phyloP scores from a whole-genome alignment of 1,284 basidiomycete species.

The Tilletia indica region DNA sequence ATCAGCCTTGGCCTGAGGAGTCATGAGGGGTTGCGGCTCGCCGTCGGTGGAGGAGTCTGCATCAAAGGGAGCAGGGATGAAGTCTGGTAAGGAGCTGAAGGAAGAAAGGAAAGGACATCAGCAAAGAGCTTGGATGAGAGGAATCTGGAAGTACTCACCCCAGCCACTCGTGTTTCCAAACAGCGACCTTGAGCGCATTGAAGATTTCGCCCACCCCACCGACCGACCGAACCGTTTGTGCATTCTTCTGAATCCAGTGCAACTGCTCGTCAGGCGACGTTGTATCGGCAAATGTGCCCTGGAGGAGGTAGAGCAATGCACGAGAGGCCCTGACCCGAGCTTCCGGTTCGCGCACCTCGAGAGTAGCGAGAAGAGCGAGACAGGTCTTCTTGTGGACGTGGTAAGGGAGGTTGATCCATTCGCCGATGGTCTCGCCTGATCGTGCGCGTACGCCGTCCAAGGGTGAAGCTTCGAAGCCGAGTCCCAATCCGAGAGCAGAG shows the following conservation, averaged over 20 bases:
- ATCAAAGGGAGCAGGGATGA: conserved; percentile 33
- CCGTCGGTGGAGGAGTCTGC: conserved; percentile 25
- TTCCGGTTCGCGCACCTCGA: conserved; percentile 47
- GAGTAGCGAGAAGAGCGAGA: conserved; percentile 40
- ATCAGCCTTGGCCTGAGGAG: conserved; percentile 50
- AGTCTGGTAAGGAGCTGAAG: conserved; percentile 47
- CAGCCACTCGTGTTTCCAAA: conserved; percentile 73
- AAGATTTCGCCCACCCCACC: conserved; percentile 83
- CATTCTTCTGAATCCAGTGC: conserved; percentile 93
- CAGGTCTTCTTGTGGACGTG: conserved; percentile 39
- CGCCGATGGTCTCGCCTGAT: conserved; percentile 27
- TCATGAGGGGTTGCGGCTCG: conserved; percentile 39
- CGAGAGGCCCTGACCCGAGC: conserved; percentile 45
- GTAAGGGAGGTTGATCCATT: conserved; percentile 46
- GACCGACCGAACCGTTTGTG: conserved; percentile 76
- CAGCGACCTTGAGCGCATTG: conserved; percentile 84
- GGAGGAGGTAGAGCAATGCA: conserved; percentile 43
- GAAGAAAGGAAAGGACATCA: conserved; percentile 12
- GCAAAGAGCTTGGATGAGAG: conserved; percentile 58
- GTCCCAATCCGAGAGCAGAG: conserved; percentile 36
- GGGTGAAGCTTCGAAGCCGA: conserved; percentile 24
- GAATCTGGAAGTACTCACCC: conserved; percentile 11
- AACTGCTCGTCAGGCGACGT: conserved; percentile 87
- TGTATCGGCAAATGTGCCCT: conserved; percentile 88
- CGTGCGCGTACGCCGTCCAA: background rate